A percentile compares a stretch with the other conserved stretches of the same genome.
Evolutionary conservation across 805 yeast genomes (phyloP).

Genomic region (Wickerhamiella slavikovae): DNA sequence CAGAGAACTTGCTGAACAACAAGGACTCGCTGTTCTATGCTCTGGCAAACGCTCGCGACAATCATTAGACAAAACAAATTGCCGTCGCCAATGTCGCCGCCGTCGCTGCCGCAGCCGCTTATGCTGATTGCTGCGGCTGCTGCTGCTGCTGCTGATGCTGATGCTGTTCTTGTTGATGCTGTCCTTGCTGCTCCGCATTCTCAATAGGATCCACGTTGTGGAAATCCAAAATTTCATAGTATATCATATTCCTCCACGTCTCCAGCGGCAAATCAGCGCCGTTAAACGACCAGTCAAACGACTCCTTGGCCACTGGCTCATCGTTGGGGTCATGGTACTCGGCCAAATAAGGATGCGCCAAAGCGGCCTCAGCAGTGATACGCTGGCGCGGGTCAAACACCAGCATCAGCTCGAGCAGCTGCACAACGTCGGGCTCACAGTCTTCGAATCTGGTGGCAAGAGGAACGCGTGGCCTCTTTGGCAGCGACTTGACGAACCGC

Average conservation of each 20-base stretch:
- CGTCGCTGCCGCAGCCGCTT: slow-evolving; percentile 12
- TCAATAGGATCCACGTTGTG: slow-evolving; percentile 56
- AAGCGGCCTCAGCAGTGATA: slow-evolving; percentile 77
- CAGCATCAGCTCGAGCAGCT: slow-evolving; percentile 70
- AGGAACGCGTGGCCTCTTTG: slow-evolving; percentile 83
- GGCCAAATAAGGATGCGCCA: slow-evolving; percentile 75
- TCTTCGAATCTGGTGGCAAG: slow-evolving; percentile 58
- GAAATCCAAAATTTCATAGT: slow-evolving; percentile 87
- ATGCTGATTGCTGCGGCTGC: background rate
- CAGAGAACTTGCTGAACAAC: slow-evolving; percentile 42
- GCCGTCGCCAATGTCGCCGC: slow-evolving; percentile 11
- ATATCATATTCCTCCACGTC: slow-evolving; percentile 99
- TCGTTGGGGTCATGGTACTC: slow-evolving; percentile 96
- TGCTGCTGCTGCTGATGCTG: slow-evolving; percentile 1
- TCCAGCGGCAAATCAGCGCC: slow-evolving; percentile 96
- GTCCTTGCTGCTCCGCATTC: slow-evolving; percentile 4
- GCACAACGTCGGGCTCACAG: slow-evolving; percentile 53
- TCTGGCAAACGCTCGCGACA: slow-evolving; percentile 24
- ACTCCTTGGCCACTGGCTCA: slow-evolving; percentile 83
- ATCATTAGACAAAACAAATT: background rate
- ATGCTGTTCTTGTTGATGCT: too few species aligned
- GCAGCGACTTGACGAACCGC: slow-evolving; percentile 82
- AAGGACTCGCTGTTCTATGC: slow-evolving; percentile 56
- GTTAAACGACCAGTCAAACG: slow-evolving; percentile 95
- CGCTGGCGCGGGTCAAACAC: slow-evolving; percentile 91